These are phyloP conservation scores for Phytophthora hybrid DNA, from an alignment of 352 stramenopile genomes.

Conservation along the genomic window DNA sequence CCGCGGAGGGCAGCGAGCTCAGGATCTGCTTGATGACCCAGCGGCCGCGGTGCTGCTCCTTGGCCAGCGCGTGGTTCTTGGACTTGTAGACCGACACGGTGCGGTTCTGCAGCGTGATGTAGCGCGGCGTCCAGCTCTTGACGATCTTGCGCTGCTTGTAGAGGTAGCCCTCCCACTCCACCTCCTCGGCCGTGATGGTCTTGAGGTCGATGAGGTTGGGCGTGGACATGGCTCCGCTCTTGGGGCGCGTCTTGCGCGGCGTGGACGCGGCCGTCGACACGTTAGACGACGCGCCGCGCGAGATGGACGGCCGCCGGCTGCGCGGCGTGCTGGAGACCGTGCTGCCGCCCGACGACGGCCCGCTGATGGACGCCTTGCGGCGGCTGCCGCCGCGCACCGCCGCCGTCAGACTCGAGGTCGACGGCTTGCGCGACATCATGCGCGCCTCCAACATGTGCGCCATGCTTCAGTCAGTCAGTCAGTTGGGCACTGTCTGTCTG, in stretches of 20 bases:
- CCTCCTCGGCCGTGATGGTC: constrained; percentile 84
- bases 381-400: constrained; percentile 26
- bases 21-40: constrained; percentile 88
- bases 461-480: constrained; percentile 32
- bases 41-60: constrained; percentile 78
- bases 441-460: constrained; percentile 73
- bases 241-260: constrained; percentile 10
- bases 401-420: constrained; percentile 39
- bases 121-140: constrained; percentile 89
- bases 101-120: constrained; percentile 88
- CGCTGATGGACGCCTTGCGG: constrained; percentile 61
- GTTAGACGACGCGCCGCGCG: constrained; percentile 41
- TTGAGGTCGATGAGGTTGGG: constrained; percentile 90
- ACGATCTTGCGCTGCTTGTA: constrained; percentile 93
- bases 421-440: constrained; percentile 61
- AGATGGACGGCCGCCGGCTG: constrained; percentile 49
- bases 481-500: no score
- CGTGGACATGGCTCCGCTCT: constrained; percentile 47
- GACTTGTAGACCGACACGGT: constrained; percentile 88
- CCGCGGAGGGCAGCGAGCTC: constrained; percentile 77
- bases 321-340: constrained; percentile 38
- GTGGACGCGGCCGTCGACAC: constrained; percentile 9
- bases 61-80: constrained; percentile 86
- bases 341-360: constrained; percentile 27
- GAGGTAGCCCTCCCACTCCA: constrained; percentile 91